These are phyloP conservation scores for Davidsoniella eucalypti DNA, from an alignment of 2,329 filamentous ascomycete species.

Conservation along the genomic window DNA sequence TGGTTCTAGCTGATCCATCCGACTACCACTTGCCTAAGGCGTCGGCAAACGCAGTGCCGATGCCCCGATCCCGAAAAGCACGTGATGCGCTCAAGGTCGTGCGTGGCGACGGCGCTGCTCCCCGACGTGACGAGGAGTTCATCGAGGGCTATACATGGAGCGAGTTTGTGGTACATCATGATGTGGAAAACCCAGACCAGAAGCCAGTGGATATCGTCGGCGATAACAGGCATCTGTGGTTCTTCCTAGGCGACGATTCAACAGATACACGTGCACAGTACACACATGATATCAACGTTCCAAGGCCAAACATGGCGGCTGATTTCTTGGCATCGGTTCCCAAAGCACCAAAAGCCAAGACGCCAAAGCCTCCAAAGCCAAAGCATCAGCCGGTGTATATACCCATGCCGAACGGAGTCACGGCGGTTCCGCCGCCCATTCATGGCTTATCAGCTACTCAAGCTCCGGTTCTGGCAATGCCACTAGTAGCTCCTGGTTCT, in stretches of 20 bases:
- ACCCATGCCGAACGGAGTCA: no score
- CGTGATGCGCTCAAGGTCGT: constrained; percentile 44
- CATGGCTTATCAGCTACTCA: not conserved
- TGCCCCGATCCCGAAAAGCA: constrained; percentile 47
- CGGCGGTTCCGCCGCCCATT: not conserved
- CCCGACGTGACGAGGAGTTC: constrained; percentile 49
- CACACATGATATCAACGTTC: constrained; percentile 52
- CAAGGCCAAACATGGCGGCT: constrained; percentile 48
- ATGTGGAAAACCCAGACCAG: constrained; percentile 16
- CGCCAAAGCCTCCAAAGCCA: constrained; percentile 10
- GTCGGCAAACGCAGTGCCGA: constrained; percentile 52
- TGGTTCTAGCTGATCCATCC: constrained; percentile 53
- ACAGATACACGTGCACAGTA: constrained; percentile 87
- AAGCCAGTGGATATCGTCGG: constrained; percentile 4
- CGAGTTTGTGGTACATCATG: constrained; percentile 56
- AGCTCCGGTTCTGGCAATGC: not conserved
- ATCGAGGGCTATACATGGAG: constrained; percentile 56
- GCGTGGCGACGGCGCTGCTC: constrained; percentile 42
- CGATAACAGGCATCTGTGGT: constrained; percentile 51
- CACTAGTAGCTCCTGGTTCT: not conserved
- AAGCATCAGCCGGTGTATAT: not conserved
- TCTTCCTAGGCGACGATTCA: constrained; percentile 71
- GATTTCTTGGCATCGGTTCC: constrained; percentile 58
- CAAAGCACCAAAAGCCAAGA: constrained; percentile 28
- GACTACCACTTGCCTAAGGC: constrained; percentile 61